These are phyloP conservation scores for Hypoxylon fuscum DNA, from an alignment of 495 filamentous ascomycete species.

Conservation along the genomic window DNA sequence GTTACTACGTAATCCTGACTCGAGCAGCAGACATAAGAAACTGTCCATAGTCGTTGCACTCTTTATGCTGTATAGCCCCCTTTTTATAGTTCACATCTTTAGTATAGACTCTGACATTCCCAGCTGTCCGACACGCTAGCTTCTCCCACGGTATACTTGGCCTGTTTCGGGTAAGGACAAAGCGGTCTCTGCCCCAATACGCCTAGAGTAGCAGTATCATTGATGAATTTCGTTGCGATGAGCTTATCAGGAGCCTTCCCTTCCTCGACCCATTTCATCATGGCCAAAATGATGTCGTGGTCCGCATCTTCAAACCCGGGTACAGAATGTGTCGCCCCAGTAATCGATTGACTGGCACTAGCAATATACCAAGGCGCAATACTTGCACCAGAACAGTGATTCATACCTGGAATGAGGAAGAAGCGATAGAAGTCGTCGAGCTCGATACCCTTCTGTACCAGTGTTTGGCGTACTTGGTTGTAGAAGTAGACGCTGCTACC, in stretches of 20 bases:
- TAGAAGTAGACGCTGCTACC: slow-evolving; percentile 55
- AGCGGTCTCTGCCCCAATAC: slow-evolving; percentile 54
- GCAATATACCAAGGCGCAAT: slow-evolving; percentile 54
- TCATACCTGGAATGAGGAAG: slow-evolving; percentile 59
- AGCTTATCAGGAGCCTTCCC: slow-evolving; percentile 50
- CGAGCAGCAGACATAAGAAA: too few relatives aligned
- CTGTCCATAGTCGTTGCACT: too few relatives aligned
- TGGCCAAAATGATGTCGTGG: slow-evolving; percentile 52
- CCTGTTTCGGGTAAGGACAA: slow-evolving; percentile 55
- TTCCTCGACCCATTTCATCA: slow-evolving; percentile 58
- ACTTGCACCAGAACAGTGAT: slow-evolving; percentile 44
- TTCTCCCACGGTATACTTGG: slow-evolving; percentile 29
- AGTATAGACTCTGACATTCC: slow-evolving; percentile 34
- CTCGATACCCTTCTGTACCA: slow-evolving; percentile 39
- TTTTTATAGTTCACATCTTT: too few relatives aligned
- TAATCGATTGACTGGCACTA: slow-evolving; percentile 44
- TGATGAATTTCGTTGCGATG: slow-evolving; percentile 52
- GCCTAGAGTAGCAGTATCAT: slow-evolving; percentile 40
- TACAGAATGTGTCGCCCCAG: slow-evolving; percentile 39
- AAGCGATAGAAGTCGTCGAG: slow-evolving; percentile 51
- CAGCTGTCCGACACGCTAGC: slow-evolving; percentile 22
- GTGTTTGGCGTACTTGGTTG: slow-evolving; percentile 38
- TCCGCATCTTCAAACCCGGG: slow-evolving; percentile 51
- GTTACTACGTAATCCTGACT: too few relatives aligned
- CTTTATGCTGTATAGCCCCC: too few relatives aligned